Evolutionary conservation across 2,329 filamentous ascomycete species (phyloP).

Genomic region (Colletotrichum sp.): DNA sequence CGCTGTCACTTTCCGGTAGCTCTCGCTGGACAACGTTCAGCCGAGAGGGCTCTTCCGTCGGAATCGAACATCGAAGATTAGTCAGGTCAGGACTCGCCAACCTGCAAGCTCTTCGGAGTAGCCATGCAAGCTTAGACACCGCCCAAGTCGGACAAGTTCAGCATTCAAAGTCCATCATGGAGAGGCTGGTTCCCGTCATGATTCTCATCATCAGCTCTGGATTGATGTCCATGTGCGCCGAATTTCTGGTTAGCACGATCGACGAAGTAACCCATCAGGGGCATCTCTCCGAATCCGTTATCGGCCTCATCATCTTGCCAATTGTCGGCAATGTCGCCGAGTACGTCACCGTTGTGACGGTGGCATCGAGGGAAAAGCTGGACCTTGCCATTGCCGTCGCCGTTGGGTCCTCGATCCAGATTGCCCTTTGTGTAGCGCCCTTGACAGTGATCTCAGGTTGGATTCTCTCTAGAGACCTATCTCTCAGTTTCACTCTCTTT

Average conservation of each 20-base stretch:
- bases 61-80: slow-evolving; percentile 8
- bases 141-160: too few species aligned
- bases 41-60: slow-evolving; percentile 24
- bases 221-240: slow-evolving; percentile 64
- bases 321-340: slow-evolving; percentile 69
- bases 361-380: slow-evolving; percentile 65
- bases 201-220: slow-evolving; percentile 58
- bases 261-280: slow-evolving; percentile 55
- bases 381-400: slow-evolving; percentile 67
- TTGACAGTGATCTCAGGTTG: slow-evolving; percentile 65
- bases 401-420: slow-evolving; percentile 65
- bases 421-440: slow-evolving; percentile 65
- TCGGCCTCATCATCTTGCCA: slow-evolving; percentile 66
- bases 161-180: neutral
- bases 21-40: slow-evolving; percentile 25
- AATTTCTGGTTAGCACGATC: slow-evolving; percentile 66
- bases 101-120: slow-evolving; percentile 19
- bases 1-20: slow-evolving; percentile 28
- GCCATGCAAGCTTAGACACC: neutral
- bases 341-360: slow-evolving; percentile 65
- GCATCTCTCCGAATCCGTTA: slow-evolving; percentile 60
- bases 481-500: slow-evolving; percentile 77
- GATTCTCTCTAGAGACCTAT: slow-evolving; percentile 59
- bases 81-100: slow-evolving; percentile 24
- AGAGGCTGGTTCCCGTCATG: slow-evolving; percentile 46